phyloP scores from a whole-genome alignment of 2,329 filamentous ascomycete species.

The Fusarium ambrosium region DNA sequence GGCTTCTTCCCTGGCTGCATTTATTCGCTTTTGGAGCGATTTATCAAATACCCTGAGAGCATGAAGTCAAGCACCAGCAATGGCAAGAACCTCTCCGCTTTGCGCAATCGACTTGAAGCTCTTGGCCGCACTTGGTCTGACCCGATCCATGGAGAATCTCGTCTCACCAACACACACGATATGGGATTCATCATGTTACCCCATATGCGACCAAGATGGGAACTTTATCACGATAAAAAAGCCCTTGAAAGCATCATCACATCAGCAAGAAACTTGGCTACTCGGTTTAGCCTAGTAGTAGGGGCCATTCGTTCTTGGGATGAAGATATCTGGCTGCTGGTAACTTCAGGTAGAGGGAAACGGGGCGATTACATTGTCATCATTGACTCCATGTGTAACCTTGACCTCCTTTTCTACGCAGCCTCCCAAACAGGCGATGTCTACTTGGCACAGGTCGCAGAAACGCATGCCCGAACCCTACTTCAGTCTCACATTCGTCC shows the following conservation, averaged over 20 bases:
- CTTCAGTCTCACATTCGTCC: conserved; percentile 55
- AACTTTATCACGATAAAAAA: conserved; percentile 56
- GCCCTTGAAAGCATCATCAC: conserved; percentile 57
- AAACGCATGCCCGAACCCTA: conserved; percentile 55
- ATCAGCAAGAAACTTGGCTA: conserved; percentile 60
- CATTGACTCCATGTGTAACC: conserved; percentile 58
- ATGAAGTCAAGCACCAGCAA: background rate
- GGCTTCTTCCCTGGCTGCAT: conserved; percentile 57
- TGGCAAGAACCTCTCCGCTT: background rate
- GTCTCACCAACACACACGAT: conserved; percentile 65
- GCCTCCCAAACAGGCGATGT: conserved; percentile 49
- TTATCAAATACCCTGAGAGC: conserved; percentile 46
- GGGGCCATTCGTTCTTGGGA: conserved; percentile 65
- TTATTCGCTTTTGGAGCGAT: conserved; percentile 53
- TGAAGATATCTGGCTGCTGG: conserved; percentile 26
- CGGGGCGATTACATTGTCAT: conserved; percentile 53
- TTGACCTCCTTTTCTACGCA: conserved; percentile 56
- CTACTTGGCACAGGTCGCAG: conserved; percentile 52
- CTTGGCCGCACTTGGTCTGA: conserved; percentile 24
- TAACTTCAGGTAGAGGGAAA: conserved; percentile 44
- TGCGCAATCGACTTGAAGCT: background rate
- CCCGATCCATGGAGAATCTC: conserved; percentile 50
- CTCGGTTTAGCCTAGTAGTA: conserved; percentile 56
- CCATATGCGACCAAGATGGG: conserved; percentile 57
- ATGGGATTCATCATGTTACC: conserved; percentile 67